Conservation (phyloP, 495 filamentous ascomycete genomes). For the Podospora tetraspora region DNA sequence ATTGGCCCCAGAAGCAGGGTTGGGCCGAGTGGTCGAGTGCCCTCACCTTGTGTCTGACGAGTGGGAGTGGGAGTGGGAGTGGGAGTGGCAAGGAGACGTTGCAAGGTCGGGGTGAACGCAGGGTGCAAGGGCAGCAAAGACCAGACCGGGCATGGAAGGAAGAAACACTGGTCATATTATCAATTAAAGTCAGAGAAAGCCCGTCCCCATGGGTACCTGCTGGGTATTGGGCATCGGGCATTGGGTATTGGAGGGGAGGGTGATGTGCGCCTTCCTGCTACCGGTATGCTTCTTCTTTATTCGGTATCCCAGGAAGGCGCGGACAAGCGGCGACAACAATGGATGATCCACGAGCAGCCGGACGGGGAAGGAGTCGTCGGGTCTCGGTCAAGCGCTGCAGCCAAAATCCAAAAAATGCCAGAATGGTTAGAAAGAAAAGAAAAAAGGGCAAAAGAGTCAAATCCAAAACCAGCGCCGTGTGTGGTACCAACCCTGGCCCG, state of each 20-base stretch:
- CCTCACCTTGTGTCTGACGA: not conserved
- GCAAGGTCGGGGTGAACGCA: slow-evolving; percentile 12
- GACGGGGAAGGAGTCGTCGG: slow-evolving; percentile 28
- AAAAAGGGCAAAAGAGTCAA: not conserved
- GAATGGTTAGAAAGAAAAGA: slow-evolving; percentile 1
- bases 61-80: slow-evolving; percentile 1
- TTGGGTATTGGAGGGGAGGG: slow-evolving; percentile 8
- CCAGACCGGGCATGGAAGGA: slow-evolving; percentile 15
- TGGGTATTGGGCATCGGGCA: not conserved
- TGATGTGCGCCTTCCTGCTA: slow-evolving; percentile 4
- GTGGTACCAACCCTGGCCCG: slow-evolving; percentile 1
- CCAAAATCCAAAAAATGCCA: slow-evolving; percentile 13
- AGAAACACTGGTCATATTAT: slow-evolving; percentile 22
- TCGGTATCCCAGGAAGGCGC: slow-evolving; percentile 20
- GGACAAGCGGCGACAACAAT: slow-evolving; percentile 26
- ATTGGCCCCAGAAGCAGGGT: slow-evolving; percentile 15
- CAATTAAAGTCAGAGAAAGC: slow-evolving; percentile 23
- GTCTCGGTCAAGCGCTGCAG: slow-evolving; percentile 13
- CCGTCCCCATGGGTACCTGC: slow-evolving; percentile 17
- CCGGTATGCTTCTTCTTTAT: slow-evolving; percentile 28
- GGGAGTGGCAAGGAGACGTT: slow-evolving; percentile 11
- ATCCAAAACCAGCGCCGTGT: not conserved
- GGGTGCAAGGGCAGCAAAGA: slow-evolving; percentile 11
- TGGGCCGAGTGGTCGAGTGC: not conserved
- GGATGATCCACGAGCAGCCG: slow-evolving; percentile 22